Base-by-base conservation (phyloP, 2,329 filamentous ascomycete species). In the Pezicula carpinea region DNA sequence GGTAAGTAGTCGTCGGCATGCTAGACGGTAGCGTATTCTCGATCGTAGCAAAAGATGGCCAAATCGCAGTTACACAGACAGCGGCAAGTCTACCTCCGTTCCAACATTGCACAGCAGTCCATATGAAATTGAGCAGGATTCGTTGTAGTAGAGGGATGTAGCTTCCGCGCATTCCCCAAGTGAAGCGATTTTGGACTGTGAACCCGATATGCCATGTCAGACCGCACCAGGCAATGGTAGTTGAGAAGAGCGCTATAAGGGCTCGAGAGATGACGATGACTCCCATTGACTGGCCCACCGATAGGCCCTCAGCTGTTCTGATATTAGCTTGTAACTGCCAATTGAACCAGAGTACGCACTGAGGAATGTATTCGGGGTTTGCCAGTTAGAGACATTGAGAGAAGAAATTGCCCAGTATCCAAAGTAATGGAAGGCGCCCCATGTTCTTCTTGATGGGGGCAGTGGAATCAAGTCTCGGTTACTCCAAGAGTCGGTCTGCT, bases 181-280 rank as follows among this genome's bases (percentile, higher is more conserved):
- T 70, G 51, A 66, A 74, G 5, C 74, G 64, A 51, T 73, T 75
- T 54, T 75, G 72, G 13, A 75, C 62, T 0, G 72, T 75, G 53
- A 74, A 71, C 44, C 73, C 73, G 47, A 76, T 69, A 53, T 76
- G 73, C 72, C 72, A 76, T 33, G 65, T 67, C 4, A 75, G 45
- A 11, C 73, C 73, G 18, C 67, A 69, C 70, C 71, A 74, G 7
- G 69, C 72, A 19, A 75, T 68, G 4, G 74, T 52, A 10, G 64
- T 64, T 0, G 72, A 66, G 50, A 75, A 75, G 7, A 67, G 40
- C 3, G 64, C 63, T 43, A 74, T 68, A 4, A 75, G 56, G 0
- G 71, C 51, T 4, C 69, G 64, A 6, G 67, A 68, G 5, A 76
- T 44, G 15, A 74, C 59, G 23, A 75, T 74, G 46, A 74, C 65